Base-by-base conservation (phyloP, 2,329 filamentous ascomycete species). In the Aspergillus brunneoviolaceus region DNA sequence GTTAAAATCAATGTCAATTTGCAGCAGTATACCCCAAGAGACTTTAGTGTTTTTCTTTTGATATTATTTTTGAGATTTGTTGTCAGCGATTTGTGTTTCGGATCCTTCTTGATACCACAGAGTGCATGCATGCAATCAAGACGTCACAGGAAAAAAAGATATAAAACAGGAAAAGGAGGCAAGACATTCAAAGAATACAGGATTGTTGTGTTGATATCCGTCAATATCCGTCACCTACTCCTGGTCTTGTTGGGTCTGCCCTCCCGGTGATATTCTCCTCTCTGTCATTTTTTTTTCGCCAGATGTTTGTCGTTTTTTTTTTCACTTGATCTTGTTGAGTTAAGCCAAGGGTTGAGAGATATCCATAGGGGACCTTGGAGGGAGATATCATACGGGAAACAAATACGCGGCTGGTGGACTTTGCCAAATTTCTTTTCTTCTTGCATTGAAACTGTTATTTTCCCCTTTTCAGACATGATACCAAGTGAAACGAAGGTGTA, bases 1-100 rank as follows among this genome's bases (percentile, higher is more conserved):
- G 91, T 90, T 94, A 89, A 88, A 87, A 72, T 72, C 70, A 72
- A 74, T 73, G 75, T 72, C 72, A 73, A 72, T 75, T 77, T 74
- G 70, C 73, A 75, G 75, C 76, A 77, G 75, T 78, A 78, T 78
- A 78, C 76, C 76, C 76, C 76, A 72, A 74, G 67, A 70, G 68
- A 70, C 68, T 69, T 70, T 62, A 62, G 70, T 66, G 67, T 62
- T 55, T 51, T 57, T 65, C 61, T 64, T 61, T 66, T 61, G 63
- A 72, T 74, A 64, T 71, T 72, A 76, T 77, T 75, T 80, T 62
- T 59, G 57, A 79, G 76, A 80, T 81, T 55, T 67, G 53, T 60
- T 69, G 58, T 65, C 49, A 69, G 64, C 65, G 64, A 62, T 63
- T 69, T 55, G 59, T 65, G 42, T 61, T 66, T 65, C 61, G 56